Base-by-base conservation (phyloP, 2,329 filamentous ascomycete species). In the Pseudomassariella vexata region DNA sequence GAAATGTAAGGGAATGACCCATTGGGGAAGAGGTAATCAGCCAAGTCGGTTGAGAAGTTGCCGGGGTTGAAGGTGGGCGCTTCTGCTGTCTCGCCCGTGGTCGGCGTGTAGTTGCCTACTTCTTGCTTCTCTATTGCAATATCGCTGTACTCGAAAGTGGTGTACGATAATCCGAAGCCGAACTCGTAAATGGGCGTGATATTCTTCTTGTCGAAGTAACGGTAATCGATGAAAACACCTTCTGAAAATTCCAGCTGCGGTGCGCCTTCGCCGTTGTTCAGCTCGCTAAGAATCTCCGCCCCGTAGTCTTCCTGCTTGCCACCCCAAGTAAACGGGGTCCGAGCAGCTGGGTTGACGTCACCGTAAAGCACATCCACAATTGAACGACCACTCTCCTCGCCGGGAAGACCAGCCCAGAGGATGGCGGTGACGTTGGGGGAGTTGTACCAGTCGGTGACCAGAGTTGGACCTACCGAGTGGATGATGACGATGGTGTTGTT, bases 401-500 rank as follows among this genome's bases (percentile, higher is more conserved):
- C 88, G 0, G 87, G 86, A 12, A 88, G 61, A 48, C 85, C 84
- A 20, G 85, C 85, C 73, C 82, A 92, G 2, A 94, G 55, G 32
- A 94, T 87, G 23, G 85, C 87, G 1, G 85, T 88, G 29, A 94
- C 70, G 57, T 94, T 94, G 21, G 77, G 73, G 57, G 78, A 79
- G 32, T 84, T 62, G 48, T 84, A 79, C 70, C 79, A 90, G 8
- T 85, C 75, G 9, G 79, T 76, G 16, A 95, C 60, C 1, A 94
- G 63, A 5, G 94, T 84, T 1, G 89, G 78, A 0, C 88, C 88
- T 4, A 81, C 76, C 2, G 84, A 87, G 65, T 96, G 90, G 37
- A 96, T 82, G 36, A 95, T 77, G 11, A 96, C 85, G 38, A 96
- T 82, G 9, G 88, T 95, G 70, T 95, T 95, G 63, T 82, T 79